A percentile compares a stretch with the other conserved stretches of the same genome.
Conservation (phyloP, 2,329 filamentous ascomycete genomes). For the Paramyrothecium sp. region DNA sequence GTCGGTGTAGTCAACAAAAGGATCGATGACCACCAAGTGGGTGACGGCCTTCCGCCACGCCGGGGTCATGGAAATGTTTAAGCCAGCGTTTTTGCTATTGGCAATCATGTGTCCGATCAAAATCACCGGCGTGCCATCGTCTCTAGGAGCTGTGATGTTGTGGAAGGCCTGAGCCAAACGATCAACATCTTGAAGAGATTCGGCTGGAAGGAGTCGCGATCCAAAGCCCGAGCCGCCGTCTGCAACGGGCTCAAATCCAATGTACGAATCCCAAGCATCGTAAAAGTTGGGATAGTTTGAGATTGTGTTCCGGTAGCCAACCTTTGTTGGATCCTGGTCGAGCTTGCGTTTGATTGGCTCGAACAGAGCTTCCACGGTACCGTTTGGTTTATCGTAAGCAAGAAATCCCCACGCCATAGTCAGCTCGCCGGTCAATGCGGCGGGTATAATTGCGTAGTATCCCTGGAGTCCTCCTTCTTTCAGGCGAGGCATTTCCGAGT, state of each 20-base stretch:
- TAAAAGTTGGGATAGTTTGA: background rate
- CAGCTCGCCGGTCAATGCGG: background rate
- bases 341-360: background rate
- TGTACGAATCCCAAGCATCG: background rate
- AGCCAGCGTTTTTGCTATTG: conserved; percentile 11
- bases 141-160: background rate
- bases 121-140: background rate
- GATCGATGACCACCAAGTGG: conserved; percentile 8
- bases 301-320: background rate
- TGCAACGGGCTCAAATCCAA: background rate
- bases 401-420: background rate
- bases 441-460: conserved; percentile 1
- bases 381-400: conserved; percentile 2
- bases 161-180: background rate
- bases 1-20: conserved; percentile 9
- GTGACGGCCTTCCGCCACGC: conserved; percentile 17
- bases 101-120: conserved; percentile 19
- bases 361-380: background rate
- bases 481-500: background rate
- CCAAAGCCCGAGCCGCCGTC: background rate
- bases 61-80: conserved; percentile 15
- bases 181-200: background rate
- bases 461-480: conserved; percentile 5
- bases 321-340: background rate
- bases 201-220: background rate